Evolutionary conservation across 148 eudicot species (phyloP).

Genomic region (Talinum fruticosum): DNA sequence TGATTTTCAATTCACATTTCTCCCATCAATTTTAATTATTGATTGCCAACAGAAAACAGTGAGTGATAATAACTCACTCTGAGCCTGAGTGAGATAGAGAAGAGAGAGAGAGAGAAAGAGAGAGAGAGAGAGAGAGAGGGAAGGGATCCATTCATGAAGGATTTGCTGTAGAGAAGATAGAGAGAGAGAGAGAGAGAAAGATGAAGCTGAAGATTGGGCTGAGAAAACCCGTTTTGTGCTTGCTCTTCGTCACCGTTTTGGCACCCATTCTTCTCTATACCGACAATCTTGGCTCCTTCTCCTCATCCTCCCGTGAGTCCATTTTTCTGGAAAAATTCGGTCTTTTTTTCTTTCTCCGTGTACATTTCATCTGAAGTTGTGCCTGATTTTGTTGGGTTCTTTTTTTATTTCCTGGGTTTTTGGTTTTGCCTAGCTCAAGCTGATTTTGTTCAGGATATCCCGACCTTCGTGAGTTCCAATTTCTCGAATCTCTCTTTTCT

Average conservation of each 20-base stretch:
- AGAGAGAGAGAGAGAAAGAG: not conserved
- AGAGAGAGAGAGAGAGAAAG: not conserved
- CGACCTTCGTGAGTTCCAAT: slow-evolving; percentile 50
- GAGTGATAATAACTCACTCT: not conserved
- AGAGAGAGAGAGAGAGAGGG: not conserved
- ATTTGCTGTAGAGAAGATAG: not conserved
- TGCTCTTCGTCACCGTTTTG: slow-evolving; percentile 67
- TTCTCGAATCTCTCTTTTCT: not conserved
- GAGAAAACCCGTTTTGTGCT: slow-evolving; percentile 44
- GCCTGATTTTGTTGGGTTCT: not conserved
- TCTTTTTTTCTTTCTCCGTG: not conserved
- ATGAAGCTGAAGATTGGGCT: slow-evolving; percentile 39
- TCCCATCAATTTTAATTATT: not conserved
- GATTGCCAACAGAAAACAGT: not conserved
- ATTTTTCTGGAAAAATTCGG: not conserved
- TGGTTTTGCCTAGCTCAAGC: slow-evolving; percentile 39
- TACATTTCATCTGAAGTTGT: not conserved
- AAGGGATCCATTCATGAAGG: not conserved
- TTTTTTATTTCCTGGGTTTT: slow-evolving; percentile 2
- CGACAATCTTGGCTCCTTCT: slow-evolving; percentile 51
- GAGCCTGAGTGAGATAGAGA: not conserved
- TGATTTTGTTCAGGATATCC: slow-evolving; percentile 45
- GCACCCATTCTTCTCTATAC: slow-evolving; percentile 81
- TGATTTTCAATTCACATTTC: not conserved
- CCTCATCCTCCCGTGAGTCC: slow-evolving; percentile 34